Base-by-base conservation (phyloP, 805 yeast genomes). In the Geotrichum ghanense region DNA sequence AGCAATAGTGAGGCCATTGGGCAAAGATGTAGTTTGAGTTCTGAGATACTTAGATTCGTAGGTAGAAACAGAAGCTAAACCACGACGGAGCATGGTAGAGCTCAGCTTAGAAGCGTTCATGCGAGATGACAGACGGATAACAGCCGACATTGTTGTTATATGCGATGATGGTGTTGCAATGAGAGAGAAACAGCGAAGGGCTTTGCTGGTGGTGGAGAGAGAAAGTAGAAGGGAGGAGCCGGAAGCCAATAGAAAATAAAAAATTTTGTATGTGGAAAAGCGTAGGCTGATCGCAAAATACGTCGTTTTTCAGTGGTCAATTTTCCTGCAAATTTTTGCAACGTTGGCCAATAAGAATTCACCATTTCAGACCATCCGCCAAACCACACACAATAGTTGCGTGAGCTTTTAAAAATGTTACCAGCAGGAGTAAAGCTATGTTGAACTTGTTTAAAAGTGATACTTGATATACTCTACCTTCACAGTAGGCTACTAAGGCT, bases 1-100 rank as follows among this genome's bases (percentile, higher is more conserved):
- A 47, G 97, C 98, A 34, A 90, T 95, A 0, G 97, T 90, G 41
- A 92, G 67, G 2, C 99, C 99, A 62, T 92, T 92, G 16, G 81
- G 70, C 45, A 92, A 71, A 2, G 81, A 77, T 1, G 96, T 77
- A 9, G 88, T 83, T 59, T 73, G 68, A 24, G 86, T 77, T 25
- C 63, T 61, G 23, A 79, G 75, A 39, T 7, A 39, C 14, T 20
- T 22, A n/a, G 25, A 21, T 21, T 39, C 42, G 42, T 21, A 39
- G 25, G 7, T 21, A 6, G 37, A 31, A 16, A 31, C 37, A 5
- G 42, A 21, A 24, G 42, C 42, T 6, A 39, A n/a, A 6, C 42
- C 42, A 21, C 42, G 42, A 39, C 42, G 42, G 42, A 39, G 42
- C 42, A 39, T 31, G 37, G 37, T 4, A 19, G 37, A 6, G 5